Percentiles rank a stretch among this genome's conserved stretches.
phyloP scores from a whole-genome alignment of 148 eudicot species.

The Arbutus unedo region DNA sequence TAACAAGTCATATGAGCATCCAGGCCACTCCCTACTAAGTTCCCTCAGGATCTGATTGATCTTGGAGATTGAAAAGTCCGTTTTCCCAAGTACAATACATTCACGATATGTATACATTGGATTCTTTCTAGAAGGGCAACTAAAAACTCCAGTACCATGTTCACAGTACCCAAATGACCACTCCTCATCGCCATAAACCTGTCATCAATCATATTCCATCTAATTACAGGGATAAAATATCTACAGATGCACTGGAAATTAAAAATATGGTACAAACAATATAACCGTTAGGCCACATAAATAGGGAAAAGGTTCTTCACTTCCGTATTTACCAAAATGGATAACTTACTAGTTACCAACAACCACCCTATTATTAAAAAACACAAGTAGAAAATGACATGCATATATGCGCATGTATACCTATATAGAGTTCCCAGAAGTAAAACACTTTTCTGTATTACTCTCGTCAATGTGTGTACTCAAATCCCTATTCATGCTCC shows the following conservation, averaged over 20 bases:
- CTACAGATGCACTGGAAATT: neutral
- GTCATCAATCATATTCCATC: constrained; percentile 26
- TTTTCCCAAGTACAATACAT: constrained; percentile 70
- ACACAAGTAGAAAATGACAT: neutral
- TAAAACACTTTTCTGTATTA: neutral
- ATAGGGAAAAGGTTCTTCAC: neutral
- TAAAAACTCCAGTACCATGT: constrained; percentile 88
- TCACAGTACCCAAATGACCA: constrained; percentile 99
- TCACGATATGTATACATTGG: constrained; percentile 96
- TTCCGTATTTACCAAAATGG: neutral
- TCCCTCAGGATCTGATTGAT: constrained; percentile 78
- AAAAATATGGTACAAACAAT: neutral
- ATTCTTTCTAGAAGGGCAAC: constrained; percentile 83
- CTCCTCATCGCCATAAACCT: constrained; percentile 86
- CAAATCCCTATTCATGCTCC: neutral
- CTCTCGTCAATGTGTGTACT: neutral
- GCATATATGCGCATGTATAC: neutral
- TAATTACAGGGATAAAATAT: neutral
- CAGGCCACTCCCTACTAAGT: constrained; percentile 98
- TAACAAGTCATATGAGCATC: constrained; percentile 72
- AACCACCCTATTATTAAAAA: neutral
- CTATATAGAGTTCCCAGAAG: neutral
- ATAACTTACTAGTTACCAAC: neutral
- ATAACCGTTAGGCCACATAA: neutral
- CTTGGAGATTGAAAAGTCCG: constrained; percentile 51